A percentile compares a stretch with the other conserved stretches of the same genome.
These are phyloP conservation scores for Eucalyptus tenuipes DNA, from an alignment of 345 rosid species.

Conservation along the genomic window DNA sequence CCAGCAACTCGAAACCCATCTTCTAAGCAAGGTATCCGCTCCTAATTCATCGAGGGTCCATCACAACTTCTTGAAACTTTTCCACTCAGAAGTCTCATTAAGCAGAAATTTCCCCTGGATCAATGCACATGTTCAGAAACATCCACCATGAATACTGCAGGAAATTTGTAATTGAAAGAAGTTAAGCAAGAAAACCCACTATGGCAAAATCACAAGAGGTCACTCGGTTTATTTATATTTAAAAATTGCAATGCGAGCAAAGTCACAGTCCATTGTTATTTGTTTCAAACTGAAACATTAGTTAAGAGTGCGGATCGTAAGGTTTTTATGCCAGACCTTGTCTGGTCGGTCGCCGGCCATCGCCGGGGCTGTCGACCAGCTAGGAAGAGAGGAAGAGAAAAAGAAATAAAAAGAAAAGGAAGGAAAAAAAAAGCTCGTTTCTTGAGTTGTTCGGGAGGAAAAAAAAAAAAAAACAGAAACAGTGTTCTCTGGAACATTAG, in stretches of 20 bases:
- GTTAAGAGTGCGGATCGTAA: too few relatives aligned
- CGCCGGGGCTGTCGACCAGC: too few relatives aligned
- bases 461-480: too few relatives aligned
- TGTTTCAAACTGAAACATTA: neutral
- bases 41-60: neutral
- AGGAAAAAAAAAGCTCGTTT: too few relatives aligned
- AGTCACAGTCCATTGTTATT: neutral
- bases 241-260: neutral
- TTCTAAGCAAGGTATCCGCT: neutral
- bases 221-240: neutral
- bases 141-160: neutral
- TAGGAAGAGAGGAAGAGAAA: too few relatives aligned
- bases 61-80: neutral
- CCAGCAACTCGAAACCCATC: conserved; percentile 57
- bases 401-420: too few relatives aligned
- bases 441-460: too few relatives aligned
- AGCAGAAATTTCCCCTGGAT: neutral
- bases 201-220: neutral
- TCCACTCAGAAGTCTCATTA: neutral
- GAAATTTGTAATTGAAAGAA: neutral
- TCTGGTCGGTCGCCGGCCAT: too few relatives aligned
- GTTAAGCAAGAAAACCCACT: neutral
- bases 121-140: neutral
- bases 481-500: too few relatives aligned
- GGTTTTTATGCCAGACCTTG: too few relatives aligned